phyloP scores from a whole-genome alignment of 306 rosid genomes.

The Vigna reflexopilosa region DNA sequence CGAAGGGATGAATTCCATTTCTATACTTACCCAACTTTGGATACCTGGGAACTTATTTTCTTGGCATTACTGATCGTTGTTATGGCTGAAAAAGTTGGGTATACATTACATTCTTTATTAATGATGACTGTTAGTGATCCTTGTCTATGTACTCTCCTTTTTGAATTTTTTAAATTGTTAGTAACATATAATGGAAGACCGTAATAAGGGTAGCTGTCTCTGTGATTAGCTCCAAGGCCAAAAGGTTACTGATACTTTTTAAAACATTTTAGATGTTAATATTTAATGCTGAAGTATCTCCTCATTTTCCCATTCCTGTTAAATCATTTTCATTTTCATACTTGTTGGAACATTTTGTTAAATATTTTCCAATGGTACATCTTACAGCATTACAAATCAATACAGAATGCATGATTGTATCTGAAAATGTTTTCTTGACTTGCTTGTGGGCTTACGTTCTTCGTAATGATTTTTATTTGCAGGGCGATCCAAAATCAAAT shows the following conservation, averaged over 20 bases:
- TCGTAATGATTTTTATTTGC: constrained; percentile 45
- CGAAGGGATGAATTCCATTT: not conserved
- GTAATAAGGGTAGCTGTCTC: not conserved
- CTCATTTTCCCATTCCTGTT: not conserved
- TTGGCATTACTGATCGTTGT: constrained; percentile 1
- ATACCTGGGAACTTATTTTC: constrained; percentile 19
- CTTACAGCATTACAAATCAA: not conserved
- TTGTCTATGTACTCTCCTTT: not conserved
- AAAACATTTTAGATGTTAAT: not conserved
- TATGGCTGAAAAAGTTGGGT: not conserved
- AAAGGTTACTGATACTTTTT: not conserved
- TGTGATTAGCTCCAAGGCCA: not conserved
- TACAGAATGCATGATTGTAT: constrained; percentile 26
- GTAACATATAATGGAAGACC: not conserved
- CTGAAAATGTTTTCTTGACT: constrained; percentile 42
- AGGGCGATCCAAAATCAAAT: constrained; percentile 72
- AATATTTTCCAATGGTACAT: not conserved
- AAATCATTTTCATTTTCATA: not conserved
- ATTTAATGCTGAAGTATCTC: not conserved
- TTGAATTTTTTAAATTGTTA: no score
- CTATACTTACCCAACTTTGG: constrained; percentile 12
- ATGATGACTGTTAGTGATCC: constrained; percentile 1
- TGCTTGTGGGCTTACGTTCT: constrained; percentile 39
- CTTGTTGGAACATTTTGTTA: not conserved
- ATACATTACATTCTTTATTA: not conserved